Percentiles rank a stretch among this genome's conserved stretches.
These are phyloP conservation scores for Aspergillus aculeatinus DNA, from an alignment of 2,329 filamentous ascomycete species.

Conservation along the genomic window DNA sequence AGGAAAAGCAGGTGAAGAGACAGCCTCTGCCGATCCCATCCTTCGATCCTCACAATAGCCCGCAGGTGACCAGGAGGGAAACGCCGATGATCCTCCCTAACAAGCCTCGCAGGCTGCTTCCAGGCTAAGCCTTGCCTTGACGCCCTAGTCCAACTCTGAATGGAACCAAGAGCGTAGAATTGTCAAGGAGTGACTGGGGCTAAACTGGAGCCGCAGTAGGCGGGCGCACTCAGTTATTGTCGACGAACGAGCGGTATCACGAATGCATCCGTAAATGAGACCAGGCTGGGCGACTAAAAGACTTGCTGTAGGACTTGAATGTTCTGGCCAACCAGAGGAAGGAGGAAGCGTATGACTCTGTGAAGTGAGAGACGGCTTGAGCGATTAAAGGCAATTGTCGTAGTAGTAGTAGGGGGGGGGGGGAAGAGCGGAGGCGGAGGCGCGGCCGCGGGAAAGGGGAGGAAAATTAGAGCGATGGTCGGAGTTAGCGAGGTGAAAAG, in stretches of 20 bases:
- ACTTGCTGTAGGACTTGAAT: background rate
- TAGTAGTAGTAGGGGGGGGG: conserved; percentile 10
- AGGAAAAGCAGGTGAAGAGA: conserved; percentile 40
- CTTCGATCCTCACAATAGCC: conserved; percentile 19
- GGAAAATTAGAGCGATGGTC: conserved; percentile 14
- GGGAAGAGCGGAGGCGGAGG: conserved; percentile 12
- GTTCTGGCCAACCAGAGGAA: background rate
- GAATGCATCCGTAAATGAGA: background rate
- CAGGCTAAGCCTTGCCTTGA: background rate
- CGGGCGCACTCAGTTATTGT: background rate
- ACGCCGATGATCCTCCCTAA: conserved; percentile 11
- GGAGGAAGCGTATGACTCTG: background rate
- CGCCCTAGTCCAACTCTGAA: background rate
- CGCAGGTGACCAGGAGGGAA: conserved; percentile 9
- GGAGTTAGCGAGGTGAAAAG: conserved; percentile 6
- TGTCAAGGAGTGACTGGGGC: background rate
- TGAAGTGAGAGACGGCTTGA: conserved; percentile 9
- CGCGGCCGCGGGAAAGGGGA: conserved; percentile 18
- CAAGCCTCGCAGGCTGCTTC: conserved; percentile 9
- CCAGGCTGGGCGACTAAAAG: background rate
- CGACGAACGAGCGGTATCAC: background rate
- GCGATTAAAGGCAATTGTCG: conserved; percentile 13
- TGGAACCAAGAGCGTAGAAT: background rate
- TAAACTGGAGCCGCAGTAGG: background rate
- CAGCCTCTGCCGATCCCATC: conserved; percentile 38